phyloP scores from a whole-genome alignment of 768 basidiomycete genomes.

The Amanita thiersii region DNA sequence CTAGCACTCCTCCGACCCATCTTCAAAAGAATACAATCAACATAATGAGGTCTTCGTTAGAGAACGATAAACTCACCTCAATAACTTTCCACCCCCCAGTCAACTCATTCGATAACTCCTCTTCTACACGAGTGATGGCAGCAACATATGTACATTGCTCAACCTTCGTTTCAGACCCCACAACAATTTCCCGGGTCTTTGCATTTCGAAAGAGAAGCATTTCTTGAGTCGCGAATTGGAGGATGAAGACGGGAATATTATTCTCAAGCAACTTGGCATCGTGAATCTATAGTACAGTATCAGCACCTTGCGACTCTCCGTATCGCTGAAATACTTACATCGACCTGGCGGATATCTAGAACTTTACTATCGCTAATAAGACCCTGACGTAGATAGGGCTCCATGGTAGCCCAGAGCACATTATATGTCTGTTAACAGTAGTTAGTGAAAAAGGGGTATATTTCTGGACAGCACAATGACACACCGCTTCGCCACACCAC shows the following conservation, averaged over 20 bases:
- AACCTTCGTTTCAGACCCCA: constrained; percentile 86
- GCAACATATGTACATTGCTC: constrained; percentile 93
- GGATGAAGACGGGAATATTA: constrained; percentile 81
- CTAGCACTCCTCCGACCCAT: constrained; percentile 39
- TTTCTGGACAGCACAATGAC: constrained; percentile 19
- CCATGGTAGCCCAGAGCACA: constrained; percentile 98
- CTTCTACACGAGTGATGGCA: constrained; percentile 80
- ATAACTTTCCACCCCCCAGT: constrained; percentile 98
- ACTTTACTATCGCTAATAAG: constrained; percentile 90
- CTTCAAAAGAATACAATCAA: constrained; percentile 14
- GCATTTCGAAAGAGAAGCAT: constrained; percentile 86
- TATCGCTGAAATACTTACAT: constrained; percentile 46
- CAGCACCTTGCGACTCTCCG: too few relatives aligned
- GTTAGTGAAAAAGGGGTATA: constrained; percentile 7
- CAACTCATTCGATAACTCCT: constrained; percentile 84
- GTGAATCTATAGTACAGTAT: too few relatives aligned
- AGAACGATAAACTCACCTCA: constrained; percentile 51
- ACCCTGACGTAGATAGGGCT: constrained; percentile 85
- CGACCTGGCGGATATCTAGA: constrained; percentile 95
- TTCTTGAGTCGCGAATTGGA: constrained; percentile 92
- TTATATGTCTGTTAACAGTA: constrained; percentile 75
- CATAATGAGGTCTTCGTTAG: not conserved
- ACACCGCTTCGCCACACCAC: constrained; percentile 95
- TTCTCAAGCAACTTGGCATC: constrained; percentile 88
- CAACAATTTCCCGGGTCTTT: constrained; percentile 76